Evolutionary conservation across 306 rosid genomes (phyloP), one percentile per base, ranked within the genome.

Genomic region (Sicyos baderoa): DNA sequence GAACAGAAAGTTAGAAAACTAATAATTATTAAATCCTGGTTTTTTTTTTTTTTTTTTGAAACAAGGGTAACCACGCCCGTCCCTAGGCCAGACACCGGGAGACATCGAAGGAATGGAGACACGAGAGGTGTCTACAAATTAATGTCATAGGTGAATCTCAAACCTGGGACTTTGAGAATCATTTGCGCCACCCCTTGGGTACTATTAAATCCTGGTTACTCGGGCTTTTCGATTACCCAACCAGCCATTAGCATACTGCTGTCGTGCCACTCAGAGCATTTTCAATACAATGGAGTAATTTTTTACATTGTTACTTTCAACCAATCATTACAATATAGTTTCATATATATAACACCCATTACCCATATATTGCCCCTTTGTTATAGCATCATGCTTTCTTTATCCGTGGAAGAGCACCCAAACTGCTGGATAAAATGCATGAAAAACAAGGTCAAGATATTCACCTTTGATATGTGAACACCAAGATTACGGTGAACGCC

Each of bases 401-500:
- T 47, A 14, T 9, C 9, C 5, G 44, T 17, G 25, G 16, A n/a
- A 49, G 42, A 49, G 14, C 23, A 49, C 8, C 23, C 18, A 52
- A 3, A 19, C 44, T 4, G 44, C 44, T 37, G 9, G 3, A 37
- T 37, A 37, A 37, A 37, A 37, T 7, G 9, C 44, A 37, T 37
- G 44, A 37, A 37, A 37, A 37, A 37, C 44, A 19, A 71, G 71
- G 32, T 78, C 23, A 14, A 9, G 63, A 27, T 57, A 68, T 55
- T 61, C 77, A 90, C 99, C 99, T 94, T 94, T 35, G 99, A 94
- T 81, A 94, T 90, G 83, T 94, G 97, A 47, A 94, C 99, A 72
- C 99, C 99, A 64, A 94, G 97, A 79, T 94, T 94, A n/a, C 97
- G 91, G 73, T 94, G 99, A 81, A 94, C 99, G 61, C 97, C 99